These are phyloP conservation scores for Penicillium griseofulvum DNA, from an alignment of 2,329 filamentous ascomycete genomes.

Conservation along the genomic window DNA sequence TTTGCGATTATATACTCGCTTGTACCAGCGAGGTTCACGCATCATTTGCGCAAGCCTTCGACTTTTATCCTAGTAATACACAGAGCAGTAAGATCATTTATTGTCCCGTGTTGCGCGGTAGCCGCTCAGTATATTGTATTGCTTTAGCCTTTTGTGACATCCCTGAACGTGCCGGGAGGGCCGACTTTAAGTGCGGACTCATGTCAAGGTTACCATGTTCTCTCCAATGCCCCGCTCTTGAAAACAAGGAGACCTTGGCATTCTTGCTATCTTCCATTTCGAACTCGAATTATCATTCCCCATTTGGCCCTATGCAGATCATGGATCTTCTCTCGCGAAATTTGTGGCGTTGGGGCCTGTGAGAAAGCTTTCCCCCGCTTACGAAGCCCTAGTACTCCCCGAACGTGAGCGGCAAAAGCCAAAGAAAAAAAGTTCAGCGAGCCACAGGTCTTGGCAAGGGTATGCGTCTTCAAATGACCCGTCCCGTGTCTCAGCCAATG, in stretches of 20 bases:
- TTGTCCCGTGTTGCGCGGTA: constrained; percentile 19
- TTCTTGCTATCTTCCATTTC: constrained; percentile 2
- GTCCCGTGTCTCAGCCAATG: constrained; percentile 16
- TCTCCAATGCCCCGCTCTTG: constrained; percentile 1
- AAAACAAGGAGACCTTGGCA: background rate
- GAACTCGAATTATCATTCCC: constrained; percentile 7
- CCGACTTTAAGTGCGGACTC: background rate
- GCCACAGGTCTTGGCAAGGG: constrained; percentile 20
- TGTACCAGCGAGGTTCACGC: background rate
- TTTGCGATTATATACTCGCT: background rate
- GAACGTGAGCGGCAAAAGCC: constrained; percentile 5
- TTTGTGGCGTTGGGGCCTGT: constrained; percentile 10
- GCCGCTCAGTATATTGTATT: constrained; percentile 14
- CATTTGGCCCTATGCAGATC: constrained; percentile 21
- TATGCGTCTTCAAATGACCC: constrained; percentile 19
- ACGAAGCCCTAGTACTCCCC: constrained; percentile 1
- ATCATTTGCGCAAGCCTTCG: background rate
- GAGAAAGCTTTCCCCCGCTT: constrained; percentile 9
- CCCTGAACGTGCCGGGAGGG: constrained; percentile 5
- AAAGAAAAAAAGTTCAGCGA: constrained; percentile 14
- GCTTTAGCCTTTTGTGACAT: constrained; percentile 5
- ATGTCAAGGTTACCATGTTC: constrained; percentile 4
- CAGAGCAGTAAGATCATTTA: background rate
- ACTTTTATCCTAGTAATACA: background rate
- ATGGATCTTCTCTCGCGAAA: constrained; percentile 5